These are phyloP conservation scores for Trypethelium eluteriae DNA, from an alignment of 495 filamentous ascomycete species.

Conservation along the genomic window DNA sequence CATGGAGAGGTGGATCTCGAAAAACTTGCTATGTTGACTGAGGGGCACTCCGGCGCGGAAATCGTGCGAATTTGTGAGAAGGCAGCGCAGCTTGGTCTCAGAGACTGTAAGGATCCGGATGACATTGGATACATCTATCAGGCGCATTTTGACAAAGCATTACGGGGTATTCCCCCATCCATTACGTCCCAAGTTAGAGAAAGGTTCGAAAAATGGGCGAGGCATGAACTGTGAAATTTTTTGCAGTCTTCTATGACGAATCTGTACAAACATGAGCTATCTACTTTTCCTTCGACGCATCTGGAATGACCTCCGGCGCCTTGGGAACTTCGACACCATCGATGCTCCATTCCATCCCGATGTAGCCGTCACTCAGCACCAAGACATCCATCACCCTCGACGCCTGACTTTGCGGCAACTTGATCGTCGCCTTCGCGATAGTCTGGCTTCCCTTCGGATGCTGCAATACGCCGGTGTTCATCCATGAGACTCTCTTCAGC, in stretches of 20 bases:
- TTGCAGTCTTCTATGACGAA: not conserved
- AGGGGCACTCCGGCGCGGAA: conserved; percentile 85
- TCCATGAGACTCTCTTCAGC: conserved; percentile 79
- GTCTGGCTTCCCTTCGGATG: conserved; percentile 32
- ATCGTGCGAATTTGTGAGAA: conserved; percentile 71
- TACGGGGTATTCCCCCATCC: conserved; percentile 14
- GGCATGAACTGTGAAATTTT: not conserved
- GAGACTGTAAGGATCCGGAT: conserved; percentile 41
- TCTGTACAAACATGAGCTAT: not conserved
- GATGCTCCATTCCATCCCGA: conserved; percentile 65
- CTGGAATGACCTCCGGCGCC: conserved; percentile 33
- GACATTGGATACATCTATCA: not conserved
- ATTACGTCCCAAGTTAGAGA: conserved; percentile 22
- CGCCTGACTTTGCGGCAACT: conserved; percentile 46
- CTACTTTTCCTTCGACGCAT: conserved; percentile 29
- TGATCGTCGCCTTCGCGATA: conserved; percentile 50
- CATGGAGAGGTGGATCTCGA: conserved; percentile 59
- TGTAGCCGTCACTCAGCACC: conserved; percentile 79
- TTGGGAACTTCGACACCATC: conserved; percentile 47
- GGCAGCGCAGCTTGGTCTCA: conserved; percentile 53
- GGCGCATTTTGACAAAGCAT: conserved; percentile 19
- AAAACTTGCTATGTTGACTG: conserved; percentile 58
- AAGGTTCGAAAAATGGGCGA: conserved; percentile 17
- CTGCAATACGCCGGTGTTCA: not conserved
- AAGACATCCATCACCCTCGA: conserved; percentile 57